Percentiles rank a stretch among this genome's conserved stretches.
Conservation (phyloP, 106 monocot species). For the Dioscorea alata region DNA sequence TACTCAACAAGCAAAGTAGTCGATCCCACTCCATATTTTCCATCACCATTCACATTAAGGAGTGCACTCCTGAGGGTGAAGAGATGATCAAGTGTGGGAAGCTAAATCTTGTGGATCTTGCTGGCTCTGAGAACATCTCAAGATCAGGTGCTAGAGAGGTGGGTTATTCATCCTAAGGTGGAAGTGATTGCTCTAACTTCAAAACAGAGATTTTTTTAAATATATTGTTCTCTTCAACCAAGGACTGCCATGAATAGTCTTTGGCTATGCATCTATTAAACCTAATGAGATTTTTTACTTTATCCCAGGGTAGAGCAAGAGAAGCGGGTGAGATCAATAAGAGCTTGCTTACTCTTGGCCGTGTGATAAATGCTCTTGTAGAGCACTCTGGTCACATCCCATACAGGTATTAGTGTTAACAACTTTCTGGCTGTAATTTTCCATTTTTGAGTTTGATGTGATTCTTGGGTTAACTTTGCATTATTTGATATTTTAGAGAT, state of each 20-base stretch:
- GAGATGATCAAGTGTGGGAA: conserved; percentile 98
- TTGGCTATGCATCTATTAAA: neutral
- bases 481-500: conserved; percentile 48
- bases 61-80: conserved; percentile 87
- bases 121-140: conserved; percentile 97
- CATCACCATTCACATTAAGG: conserved; percentile 95
- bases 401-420: conserved; percentile 52
- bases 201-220: neutral
- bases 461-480: neutral
- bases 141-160: conserved; percentile 95
- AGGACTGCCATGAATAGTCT: neutral
- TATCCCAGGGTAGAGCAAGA: conserved; percentile 88
- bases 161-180: conserved; percentile 13
- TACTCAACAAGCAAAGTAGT: conserved; percentile 97
- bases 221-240: neutral
- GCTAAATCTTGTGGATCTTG: conserved; percentile 97
- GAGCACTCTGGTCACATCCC: conserved; percentile 97
- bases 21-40: conserved; percentile 95
- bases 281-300: neutral
- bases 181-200: neutral
- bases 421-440: neutral
- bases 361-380: conserved; percentile 93
- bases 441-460: neutral
- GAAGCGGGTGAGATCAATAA: conserved; percentile 99
- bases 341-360: conserved; percentile 96